phyloP scores from a whole-genome alignment of 2,329 filamentous ascomycete species.

The Trichothecium sympodiale region DNA sequence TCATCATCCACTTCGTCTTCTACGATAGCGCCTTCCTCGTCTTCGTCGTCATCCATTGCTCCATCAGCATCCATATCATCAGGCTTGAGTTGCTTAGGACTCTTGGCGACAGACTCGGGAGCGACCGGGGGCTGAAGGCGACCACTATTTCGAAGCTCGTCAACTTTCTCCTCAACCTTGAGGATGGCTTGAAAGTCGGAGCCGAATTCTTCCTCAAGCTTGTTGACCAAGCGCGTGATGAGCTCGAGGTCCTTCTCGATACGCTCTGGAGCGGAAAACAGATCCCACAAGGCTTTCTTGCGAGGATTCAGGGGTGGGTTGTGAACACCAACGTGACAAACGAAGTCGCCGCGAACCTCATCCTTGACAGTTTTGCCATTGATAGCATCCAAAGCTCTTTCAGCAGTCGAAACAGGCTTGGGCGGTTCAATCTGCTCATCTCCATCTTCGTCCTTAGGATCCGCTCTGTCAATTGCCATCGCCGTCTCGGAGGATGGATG shows the following conservation, averaged over 20 bases:
- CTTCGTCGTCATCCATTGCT: constrained; percentile 68
- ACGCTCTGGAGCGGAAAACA: constrained; percentile 89
- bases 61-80: constrained; percentile 54
- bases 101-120: constrained; percentile 28
- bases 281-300: constrained; percentile 93
- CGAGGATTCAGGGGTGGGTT: constrained; percentile 75
- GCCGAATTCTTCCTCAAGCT: constrained; percentile 76
- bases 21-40: constrained; percentile 68
- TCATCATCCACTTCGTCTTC: constrained; percentile 82
- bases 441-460: constrained; percentile 53
- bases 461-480: constrained; percentile 55
- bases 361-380: constrained; percentile 98
- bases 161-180: constrained; percentile 79
- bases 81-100: constrained; percentile 43
- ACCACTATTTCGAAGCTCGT: constrained; percentile 66
- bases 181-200: constrained; percentile 64
- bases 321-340: constrained; percentile 93
- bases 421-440: constrained; percentile 46
- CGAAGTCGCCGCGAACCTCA: constrained; percentile 86
- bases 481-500: constrained; percentile 64
- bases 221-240: constrained; percentile 69
- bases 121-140: constrained; percentile 58
- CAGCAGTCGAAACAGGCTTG: constrained; percentile 49
- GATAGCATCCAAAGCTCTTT: constrained; percentile 84
- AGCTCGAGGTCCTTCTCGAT: constrained; percentile 83